Conservation (phyloP, 106 monocot species). For the Vanilla planifolia region DNA sequence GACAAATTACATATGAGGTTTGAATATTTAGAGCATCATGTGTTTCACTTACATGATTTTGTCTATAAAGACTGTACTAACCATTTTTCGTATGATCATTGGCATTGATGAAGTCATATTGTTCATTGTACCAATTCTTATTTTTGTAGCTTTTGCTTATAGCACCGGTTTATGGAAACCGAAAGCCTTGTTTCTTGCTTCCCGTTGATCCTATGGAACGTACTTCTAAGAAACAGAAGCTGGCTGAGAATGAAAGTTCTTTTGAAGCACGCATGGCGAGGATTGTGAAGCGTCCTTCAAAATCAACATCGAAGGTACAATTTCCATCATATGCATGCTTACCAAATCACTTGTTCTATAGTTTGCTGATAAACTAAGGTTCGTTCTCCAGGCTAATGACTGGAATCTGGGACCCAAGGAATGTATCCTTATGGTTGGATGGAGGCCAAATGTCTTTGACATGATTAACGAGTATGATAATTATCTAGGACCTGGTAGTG, state of each 20-base stretch:
- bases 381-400: slow-evolving; percentile 57
- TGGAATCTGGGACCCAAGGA: slow-evolving; percentile 78
- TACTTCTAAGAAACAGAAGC: slow-evolving; percentile 9
- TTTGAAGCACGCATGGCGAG: slow-evolving; percentile 42
- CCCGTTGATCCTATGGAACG: slow-evolving; percentile 27
- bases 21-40: too few species aligned
- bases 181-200: slow-evolving; percentile 27
- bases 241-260: slow-evolving; percentile 10
- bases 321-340: not conserved
- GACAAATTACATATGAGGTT: too few species aligned
- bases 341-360: not conserved
- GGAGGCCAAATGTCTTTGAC: slow-evolving; percentile 75
- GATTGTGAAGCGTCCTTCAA: slow-evolving; percentile 71
- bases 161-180: slow-evolving; percentile 64
- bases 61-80: too few species aligned
- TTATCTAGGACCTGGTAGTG: slow-evolving; percentile 97
- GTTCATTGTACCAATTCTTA: not conserved
- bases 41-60: too few species aligned
- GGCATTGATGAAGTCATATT: not conserved
- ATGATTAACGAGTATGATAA: slow-evolving; percentile 94
- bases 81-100: not conserved
- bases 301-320: slow-evolving; percentile 76
- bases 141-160: slow-evolving; percentile 70
- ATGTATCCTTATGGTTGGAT: slow-evolving; percentile 84
- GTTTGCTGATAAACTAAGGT: not conserved